A percentile compares a stretch with the other conserved stretches of the same genome.
phyloP scores from a whole-genome alignment of 805 yeast genomes.

The Candida adriatica region DNA sequence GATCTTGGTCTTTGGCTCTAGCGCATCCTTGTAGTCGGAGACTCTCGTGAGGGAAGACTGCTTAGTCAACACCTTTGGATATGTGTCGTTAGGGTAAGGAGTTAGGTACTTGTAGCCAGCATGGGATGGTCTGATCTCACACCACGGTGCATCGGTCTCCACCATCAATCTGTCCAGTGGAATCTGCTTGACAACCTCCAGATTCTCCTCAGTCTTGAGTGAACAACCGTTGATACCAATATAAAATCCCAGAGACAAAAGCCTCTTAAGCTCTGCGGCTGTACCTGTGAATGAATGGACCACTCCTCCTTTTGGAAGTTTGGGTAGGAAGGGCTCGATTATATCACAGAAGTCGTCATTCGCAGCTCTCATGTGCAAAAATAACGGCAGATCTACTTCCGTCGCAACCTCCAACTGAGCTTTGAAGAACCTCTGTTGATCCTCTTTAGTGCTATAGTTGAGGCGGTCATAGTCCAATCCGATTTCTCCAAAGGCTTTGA shows the following conservation, averaged over 20 bases:
- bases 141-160: constrained; percentile 99
- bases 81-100: constrained; percentile 48
- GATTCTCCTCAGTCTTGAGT: constrained; percentile 66
- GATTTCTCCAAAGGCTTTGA: constrained; percentile 89
- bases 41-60: constrained; percentile 15
- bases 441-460: constrained; percentile 60
- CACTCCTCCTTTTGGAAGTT: constrained; percentile 48
- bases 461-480: constrained; percentile 93
- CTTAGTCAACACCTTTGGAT: constrained; percentile 32
- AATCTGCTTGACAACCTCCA: constrained; percentile 56
- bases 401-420: constrained; percentile 64
- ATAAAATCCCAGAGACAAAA: constrained; percentile 55
- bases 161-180: constrained; percentile 69
- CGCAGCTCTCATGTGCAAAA: constrained; percentile 85
- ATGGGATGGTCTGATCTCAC: constrained; percentile 83
- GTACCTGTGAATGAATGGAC: constrained; percentile 96
- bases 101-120: constrained; percentile 58
- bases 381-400: constrained; percentile 63
- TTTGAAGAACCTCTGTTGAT: constrained; percentile 62
- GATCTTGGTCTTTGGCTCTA: constrained; percentile 4
- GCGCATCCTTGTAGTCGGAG: constrained; percentile 7
- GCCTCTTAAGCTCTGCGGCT: constrained; percentile 46
- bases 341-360: constrained; percentile 69
- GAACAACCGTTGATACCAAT: constrained; percentile 94
- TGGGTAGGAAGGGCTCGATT: constrained; percentile 45